Evolutionary conservation across 2,329 filamentous ascomycete genomes (phyloP).

Genomic region (Fusarium continuum): DNA sequence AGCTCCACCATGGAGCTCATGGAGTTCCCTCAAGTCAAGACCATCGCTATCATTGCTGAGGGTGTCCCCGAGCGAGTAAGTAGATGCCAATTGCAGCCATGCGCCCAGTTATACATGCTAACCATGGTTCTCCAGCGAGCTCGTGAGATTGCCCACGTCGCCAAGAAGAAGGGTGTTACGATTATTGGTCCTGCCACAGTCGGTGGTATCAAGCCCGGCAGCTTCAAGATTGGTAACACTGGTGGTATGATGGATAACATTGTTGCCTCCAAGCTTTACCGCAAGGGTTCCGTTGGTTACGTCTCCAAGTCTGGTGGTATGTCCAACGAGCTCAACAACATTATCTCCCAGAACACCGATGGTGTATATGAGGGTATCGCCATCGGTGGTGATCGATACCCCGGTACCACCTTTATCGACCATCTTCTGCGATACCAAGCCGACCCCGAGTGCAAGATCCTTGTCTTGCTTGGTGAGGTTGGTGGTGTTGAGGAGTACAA

Average conservation of each 20-base stretch:
- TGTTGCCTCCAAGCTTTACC: slow-evolving; percentile 99
- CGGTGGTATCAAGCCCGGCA: slow-evolving; percentile 98
- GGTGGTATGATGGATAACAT: slow-evolving; percentile 99
- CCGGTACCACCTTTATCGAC: slow-evolving; percentile 99
- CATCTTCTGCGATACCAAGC: slow-evolving; percentile 96
- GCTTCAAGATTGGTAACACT: slow-evolving; percentile 99
- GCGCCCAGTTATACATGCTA: slow-evolving; percentile 12
- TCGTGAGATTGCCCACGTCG: slow-evolving; percentile 96
- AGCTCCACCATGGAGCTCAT: slow-evolving; percentile 98
- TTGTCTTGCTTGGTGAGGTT: slow-evolving; percentile 95
- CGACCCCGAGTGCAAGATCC: slow-evolving; percentile 97
- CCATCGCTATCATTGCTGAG: slow-evolving; percentile 99
- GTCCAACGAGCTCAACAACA: slow-evolving; percentile 99
- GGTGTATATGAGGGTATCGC: slow-evolving; percentile 99
- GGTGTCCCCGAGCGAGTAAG: slow-evolving; percentile 97
- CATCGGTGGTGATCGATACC: slow-evolving; percentile 99
- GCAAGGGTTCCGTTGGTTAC: slow-evolving; percentile 97
- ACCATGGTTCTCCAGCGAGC: slow-evolving; percentile 70
- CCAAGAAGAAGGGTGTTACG: slow-evolving; percentile 97
- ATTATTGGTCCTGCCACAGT: slow-evolving; percentile 99
- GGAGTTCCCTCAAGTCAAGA: slow-evolving; percentile 96
- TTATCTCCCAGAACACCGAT: slow-evolving; percentile 94
- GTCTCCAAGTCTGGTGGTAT: slow-evolving; percentile 99
- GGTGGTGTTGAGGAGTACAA: slow-evolving; percentile 99
- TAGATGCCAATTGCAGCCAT: slow-evolving; percentile 38